Conservation (phyloP, 345 rosid species). For the Eucalyptus melliodora region DNA sequence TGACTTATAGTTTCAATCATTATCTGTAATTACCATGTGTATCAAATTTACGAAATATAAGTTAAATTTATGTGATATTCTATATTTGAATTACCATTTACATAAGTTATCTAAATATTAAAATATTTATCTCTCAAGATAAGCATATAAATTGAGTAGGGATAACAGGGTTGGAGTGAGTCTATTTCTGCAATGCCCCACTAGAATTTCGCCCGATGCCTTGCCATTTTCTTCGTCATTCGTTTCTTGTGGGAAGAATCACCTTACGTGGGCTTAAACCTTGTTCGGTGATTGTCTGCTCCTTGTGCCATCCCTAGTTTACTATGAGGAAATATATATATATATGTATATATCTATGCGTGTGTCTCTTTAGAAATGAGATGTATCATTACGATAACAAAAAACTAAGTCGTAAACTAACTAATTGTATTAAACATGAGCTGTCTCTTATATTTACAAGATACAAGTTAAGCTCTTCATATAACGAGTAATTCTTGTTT, state of each 20-base stretch:
- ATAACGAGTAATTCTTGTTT: fast-evolving
- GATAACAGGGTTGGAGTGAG: background rate
- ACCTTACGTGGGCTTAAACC: fast-evolving
- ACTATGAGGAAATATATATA: background rate
- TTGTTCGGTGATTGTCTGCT: background rate
- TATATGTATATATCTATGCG: no score
- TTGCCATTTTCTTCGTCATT: background rate
- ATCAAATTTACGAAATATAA: background rate
- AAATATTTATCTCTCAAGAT: background rate
- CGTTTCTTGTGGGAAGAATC: background rate
- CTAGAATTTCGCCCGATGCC: background rate
- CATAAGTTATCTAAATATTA: no score
- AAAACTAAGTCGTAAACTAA: background rate
- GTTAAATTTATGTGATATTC: background rate
- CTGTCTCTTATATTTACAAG: background rate
- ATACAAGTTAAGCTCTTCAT: background rate
- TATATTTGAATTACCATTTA: background rate
- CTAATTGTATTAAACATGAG: background rate
- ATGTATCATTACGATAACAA: fast-evolving
- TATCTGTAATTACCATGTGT: background rate
- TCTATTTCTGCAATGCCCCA: background rate
- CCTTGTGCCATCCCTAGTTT: no score
- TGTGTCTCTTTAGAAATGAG: background rate
- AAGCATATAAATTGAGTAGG: background rate
- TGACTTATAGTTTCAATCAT: background rate